Conservation (phyloP, 2,329 filamentous ascomycete species). For the Talaromyces verruculosus region DNA sequence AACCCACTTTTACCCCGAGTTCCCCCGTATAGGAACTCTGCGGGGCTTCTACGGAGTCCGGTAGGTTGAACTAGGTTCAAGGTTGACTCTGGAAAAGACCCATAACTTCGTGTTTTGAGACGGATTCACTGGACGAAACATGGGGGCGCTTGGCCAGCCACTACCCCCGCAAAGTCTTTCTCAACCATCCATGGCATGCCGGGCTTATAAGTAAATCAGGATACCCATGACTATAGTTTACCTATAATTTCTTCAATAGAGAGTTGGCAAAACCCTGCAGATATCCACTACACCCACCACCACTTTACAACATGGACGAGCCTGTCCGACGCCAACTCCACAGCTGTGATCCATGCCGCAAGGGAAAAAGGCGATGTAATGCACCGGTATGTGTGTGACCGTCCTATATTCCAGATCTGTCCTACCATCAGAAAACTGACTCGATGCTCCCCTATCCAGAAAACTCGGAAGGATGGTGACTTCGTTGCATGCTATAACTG, state of each 20-base stretch:
- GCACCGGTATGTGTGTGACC: constrained; percentile 7
- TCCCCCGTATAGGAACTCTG: constrained; percentile 1
- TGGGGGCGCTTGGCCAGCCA: not conserved
- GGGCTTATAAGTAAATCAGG: not conserved
- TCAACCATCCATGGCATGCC: not conserved
- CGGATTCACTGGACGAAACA: not conserved
- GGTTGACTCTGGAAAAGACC: not conserved
- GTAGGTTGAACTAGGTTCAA: not conserved
- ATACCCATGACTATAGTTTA: not conserved
- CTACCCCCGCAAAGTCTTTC: not conserved
- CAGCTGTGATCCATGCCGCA: constrained; percentile 17
- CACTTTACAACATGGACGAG: not conserved
- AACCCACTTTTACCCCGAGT: constrained; percentile 8
- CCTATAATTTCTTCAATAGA: not conserved
- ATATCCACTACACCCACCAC: not conserved
- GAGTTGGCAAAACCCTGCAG: not conserved
- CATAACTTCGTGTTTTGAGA: not conserved
- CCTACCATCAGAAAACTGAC: not conserved
- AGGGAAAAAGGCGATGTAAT: constrained; percentile 15
- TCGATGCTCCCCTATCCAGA: constrained; percentile 16
- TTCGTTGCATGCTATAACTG: constrained; percentile 43
- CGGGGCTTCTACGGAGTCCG: constrained; percentile 1
- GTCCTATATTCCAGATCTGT: not conserved
- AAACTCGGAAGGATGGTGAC: constrained; percentile 20
- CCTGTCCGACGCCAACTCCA: constrained; percentile 13